Evolutionary conservation across 1,284 basidiomycete species (phyloP).

Genomic region (Anthracocystis walkeri): DNA sequence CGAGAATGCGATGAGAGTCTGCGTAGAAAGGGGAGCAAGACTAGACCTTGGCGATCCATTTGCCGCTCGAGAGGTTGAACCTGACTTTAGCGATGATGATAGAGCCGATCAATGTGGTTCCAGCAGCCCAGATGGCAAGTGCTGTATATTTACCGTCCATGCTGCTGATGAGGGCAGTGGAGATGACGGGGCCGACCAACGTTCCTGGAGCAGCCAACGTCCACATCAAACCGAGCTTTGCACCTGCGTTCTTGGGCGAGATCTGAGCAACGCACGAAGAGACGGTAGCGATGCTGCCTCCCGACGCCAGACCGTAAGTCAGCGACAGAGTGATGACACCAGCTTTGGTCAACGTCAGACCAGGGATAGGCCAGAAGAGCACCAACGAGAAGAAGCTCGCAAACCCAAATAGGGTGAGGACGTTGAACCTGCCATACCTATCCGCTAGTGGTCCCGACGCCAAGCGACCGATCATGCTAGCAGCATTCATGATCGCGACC

Average conservation of each 20-base stretch:
- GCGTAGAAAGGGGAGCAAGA: not conserved
- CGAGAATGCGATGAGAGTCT: not conserved
- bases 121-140: conserved; percentile 41
- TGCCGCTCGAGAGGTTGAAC: conserved; percentile 27
- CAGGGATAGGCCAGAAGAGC: conserved; percentile 45
- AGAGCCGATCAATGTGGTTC: conserved; percentile 33
- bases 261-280: conserved; percentile 40
- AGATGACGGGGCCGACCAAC: conserved; percentile 44
- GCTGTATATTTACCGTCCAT: conserved; percentile 37
- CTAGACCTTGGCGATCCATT: conserved; percentile 37
- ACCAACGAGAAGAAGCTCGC: conserved; percentile 26
- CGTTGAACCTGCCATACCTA: conserved; percentile 44
- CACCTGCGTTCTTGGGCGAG: conserved; percentile 24
- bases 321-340: conserved; percentile 31
- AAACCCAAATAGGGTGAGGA: conserved; percentile 29
- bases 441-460: conserved; percentile 38
- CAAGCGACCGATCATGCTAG: conserved; percentile 39
- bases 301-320: conserved; percentile 38
- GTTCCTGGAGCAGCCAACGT: conserved; percentile 41
- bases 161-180: conserved; percentile 27
- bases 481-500: conserved; percentile 48
- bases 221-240: conserved; percentile 42
- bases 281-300: conserved; percentile 44
- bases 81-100: conserved; percentile 30
- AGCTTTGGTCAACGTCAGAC: conserved; percentile 39